Evolutionary conservation across 768 basidiomycete species (phyloP).

Genomic region (Hygrocybe punicea): DNA sequence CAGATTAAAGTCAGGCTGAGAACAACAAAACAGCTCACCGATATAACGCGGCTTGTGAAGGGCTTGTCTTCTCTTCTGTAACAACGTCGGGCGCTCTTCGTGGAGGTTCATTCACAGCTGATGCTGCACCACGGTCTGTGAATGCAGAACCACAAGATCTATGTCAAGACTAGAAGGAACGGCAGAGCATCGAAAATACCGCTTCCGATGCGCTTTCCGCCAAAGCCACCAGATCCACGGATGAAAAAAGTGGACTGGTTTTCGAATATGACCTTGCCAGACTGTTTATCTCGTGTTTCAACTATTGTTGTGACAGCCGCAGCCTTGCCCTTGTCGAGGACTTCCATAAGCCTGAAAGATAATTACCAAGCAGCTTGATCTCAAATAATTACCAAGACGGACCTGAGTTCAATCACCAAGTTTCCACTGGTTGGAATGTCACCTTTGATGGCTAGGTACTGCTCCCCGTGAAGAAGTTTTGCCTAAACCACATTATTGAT

Average conservation of each 20-base stretch:
- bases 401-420: slow-evolving; percentile 72
- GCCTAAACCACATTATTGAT: slow-evolving; percentile 47
- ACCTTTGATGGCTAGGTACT: slow-evolving; percentile 83
- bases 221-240: slow-evolving; percentile 94
- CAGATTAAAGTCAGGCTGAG: not conserved
- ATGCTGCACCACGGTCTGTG: slow-evolving; percentile 84
- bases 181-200: too few relatives aligned
- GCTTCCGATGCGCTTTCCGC: slow-evolving; percentile 79
- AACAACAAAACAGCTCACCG: slow-evolving; percentile 47
- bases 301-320: slow-evolving; percentile 80
- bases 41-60: slow-evolving; percentile 86
- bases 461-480: slow-evolving; percentile 96
- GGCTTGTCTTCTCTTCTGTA: slow-evolving; percentile 81
- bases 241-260: slow-evolving; percentile 90
- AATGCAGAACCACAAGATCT: not conserved
- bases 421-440: slow-evolving; percentile 84
- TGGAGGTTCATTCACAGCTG: slow-evolving; percentile 76
- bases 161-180: not conserved
- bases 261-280: slow-evolving; percentile 82
- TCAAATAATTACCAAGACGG: slow-evolving; percentile 19
- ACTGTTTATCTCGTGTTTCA: slow-evolving; percentile 74
- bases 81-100: slow-evolving; percentile 81
- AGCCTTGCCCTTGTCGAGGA: slow-evolving; percentile 89
- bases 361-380: not conserved
- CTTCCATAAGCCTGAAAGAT: slow-evolving; percentile 61